Evolutionary conservation across 257 asterid species (phyloP).

Genomic region (Coffea canephora): DNA sequence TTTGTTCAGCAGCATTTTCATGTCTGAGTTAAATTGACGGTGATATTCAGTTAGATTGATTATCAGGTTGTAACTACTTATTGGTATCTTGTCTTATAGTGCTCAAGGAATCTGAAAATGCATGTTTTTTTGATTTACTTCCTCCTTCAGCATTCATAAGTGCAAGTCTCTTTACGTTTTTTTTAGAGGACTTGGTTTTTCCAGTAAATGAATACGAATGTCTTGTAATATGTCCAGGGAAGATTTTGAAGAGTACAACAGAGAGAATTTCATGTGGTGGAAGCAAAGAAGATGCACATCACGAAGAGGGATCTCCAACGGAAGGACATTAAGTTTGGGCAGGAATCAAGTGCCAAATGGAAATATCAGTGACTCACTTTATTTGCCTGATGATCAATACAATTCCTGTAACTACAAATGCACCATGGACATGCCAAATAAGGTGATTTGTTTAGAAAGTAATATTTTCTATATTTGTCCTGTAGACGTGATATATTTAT

Average conservation of each 20-base stretch:
- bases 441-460: conserved; percentile 37
- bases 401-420: conserved; percentile 36
- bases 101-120: not conserved
- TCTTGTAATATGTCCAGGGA: conserved; percentile 51
- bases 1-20: not conserved
- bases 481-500: too few relatives aligned
- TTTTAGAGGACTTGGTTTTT: not conserved
- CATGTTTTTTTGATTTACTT: not conserved
- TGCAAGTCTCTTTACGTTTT: not conserved
- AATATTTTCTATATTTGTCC: not conserved
- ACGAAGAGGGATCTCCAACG: conserved; percentile 21
- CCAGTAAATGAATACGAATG: not conserved
- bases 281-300: conserved; percentile 44
- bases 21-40: too few relatives aligned
- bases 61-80: not conserved
- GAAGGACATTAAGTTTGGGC: conserved; percentile 55
- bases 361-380: conserved; percentile 35
- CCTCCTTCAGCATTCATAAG: not conserved
- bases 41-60: not conserved
- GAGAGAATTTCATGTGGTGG: conserved; percentile 51
- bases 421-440: conserved; percentile 38
- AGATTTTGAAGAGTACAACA: conserved; percentile 53
- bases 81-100: not conserved
- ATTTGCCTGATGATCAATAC: conserved; percentile 39
- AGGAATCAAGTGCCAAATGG: conserved; percentile 47